These are phyloP conservation scores for Trametes sp. DNA, from an alignment of 1,284 basidiomycete genomes.

Conservation along the genomic window DNA sequence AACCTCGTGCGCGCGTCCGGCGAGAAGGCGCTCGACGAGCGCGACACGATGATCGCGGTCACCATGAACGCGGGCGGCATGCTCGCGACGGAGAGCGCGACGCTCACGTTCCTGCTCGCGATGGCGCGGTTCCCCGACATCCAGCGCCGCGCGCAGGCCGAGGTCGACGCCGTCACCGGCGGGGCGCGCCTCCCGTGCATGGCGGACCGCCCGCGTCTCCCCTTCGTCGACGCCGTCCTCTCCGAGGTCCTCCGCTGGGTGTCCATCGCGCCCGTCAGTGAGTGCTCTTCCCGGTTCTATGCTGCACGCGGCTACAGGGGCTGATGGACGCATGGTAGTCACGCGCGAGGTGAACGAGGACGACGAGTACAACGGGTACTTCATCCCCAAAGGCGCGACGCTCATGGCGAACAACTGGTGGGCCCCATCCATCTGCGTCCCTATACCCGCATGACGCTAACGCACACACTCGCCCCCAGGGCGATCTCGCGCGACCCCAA, in stretches of 20 bases:
- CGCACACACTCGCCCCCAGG: conserved; percentile 4
- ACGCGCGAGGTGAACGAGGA: conserved; percentile 36
- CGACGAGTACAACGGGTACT: conserved; percentile 38
- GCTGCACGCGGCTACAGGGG: too few species aligned
- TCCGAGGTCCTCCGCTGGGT: conserved; percentile 46
- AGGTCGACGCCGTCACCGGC: conserved; percentile 45
- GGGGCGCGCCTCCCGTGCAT: conserved; percentile 41
- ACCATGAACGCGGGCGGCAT: conserved; percentile 39
- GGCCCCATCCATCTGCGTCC: background rate
- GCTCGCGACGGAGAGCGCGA: conserved; percentile 33
- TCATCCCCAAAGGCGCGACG: conserved; percentile 39
- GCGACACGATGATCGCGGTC: conserved; percentile 35
- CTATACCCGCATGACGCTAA: too few species aligned
- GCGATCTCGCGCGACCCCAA: conserved; percentile 31
- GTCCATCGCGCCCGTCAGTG: conserved; percentile 40
- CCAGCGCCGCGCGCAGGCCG: conserved; percentile 43
- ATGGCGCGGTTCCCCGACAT: conserved; percentile 43
- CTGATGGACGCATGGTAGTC: conserved; percentile 15
- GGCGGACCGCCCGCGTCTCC: conserved; percentile 40
- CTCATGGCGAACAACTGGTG: conserved; percentile 39
- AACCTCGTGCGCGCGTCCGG: conserved; percentile 30
- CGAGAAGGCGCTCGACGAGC: conserved; percentile 23
- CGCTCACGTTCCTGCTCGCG: conserved; percentile 35
- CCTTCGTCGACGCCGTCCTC: conserved; percentile 43
- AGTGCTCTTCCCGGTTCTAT: conserved; percentile 1